Conservation (phyloP, 2,329 filamentous ascomycete species). For the Fusarium aywerte region DNA sequence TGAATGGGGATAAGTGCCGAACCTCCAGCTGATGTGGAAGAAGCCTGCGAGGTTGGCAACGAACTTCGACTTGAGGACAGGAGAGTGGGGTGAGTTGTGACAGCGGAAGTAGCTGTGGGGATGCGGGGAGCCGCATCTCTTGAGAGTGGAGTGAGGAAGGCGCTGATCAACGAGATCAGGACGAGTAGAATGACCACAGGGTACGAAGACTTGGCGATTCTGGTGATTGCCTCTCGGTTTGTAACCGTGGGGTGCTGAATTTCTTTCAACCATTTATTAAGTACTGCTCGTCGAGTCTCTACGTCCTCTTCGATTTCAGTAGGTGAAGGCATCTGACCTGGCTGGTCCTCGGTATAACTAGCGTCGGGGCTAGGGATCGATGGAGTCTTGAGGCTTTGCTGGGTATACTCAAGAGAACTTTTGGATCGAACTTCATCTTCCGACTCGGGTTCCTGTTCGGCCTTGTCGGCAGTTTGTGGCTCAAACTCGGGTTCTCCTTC, state of each 20-base stretch:
- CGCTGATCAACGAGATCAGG: constrained; percentile 41
- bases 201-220: constrained; percentile 33
- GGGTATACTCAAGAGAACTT: constrained; percentile 61
- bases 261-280: constrained; percentile 26
- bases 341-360: constrained; percentile 44
- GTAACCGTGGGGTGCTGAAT: constrained; percentile 22
- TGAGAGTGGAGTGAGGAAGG: constrained; percentile 45
- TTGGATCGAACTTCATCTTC: constrained; percentile 56
- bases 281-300: constrained; percentile 14
- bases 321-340: constrained; percentile 11
- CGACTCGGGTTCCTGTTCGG: constrained; percentile 51
- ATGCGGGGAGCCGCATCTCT: constrained; percentile 37
- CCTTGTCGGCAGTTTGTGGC: constrained; percentile 40
- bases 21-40: constrained; percentile 31
- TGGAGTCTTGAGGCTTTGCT: constrained; percentile 59
- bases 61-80: constrained; percentile 34
- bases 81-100: constrained; percentile 43
- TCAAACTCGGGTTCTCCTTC: constrained; percentile 10
- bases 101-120: constrained; percentile 42
- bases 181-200: constrained; percentile 43
- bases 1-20: constrained; percentile 48
- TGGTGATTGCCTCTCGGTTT: constrained; percentile 29
- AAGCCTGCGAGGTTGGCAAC: constrained; percentile 22
- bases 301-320: constrained; percentile 19
- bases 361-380: constrained; percentile 54